Conservation (phyloP, 2,329 filamentous ascomycete genomes). For the Botrytis galanthina region DNA sequence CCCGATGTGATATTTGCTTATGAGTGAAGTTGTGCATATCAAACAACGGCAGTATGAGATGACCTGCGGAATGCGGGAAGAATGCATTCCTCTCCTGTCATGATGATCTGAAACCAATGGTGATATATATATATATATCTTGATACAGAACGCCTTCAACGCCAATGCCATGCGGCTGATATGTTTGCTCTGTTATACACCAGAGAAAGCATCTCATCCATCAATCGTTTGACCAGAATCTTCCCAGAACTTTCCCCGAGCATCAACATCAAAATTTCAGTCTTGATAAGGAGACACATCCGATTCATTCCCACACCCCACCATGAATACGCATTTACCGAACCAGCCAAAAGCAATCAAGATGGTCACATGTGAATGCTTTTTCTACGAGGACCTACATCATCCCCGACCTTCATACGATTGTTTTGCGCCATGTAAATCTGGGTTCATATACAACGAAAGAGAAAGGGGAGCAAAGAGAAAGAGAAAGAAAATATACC, state of each 20-base stretch:
- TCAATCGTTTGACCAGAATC: neutral
- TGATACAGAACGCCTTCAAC: neutral
- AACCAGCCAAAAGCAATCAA: conserved; percentile 12
- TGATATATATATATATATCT: too few species aligned
- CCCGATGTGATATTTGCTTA: neutral
- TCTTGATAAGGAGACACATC: neutral
- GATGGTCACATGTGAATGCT: conserved; percentile 15
- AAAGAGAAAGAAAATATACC: neutral
- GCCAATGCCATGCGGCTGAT: neutral
- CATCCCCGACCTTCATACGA: neutral
- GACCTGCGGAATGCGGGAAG: neutral
- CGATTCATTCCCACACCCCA: neutral
- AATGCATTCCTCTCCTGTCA: neutral
- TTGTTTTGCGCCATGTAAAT: conserved; percentile 7
- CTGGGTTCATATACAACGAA: neutral
- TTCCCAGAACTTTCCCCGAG: too few species aligned
- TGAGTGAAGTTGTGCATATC: neutral
- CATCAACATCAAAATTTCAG: neutral
- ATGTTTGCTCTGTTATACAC: neutral
- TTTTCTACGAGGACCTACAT: neutral
- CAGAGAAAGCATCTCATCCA: neutral
- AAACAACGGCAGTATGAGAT: neutral
- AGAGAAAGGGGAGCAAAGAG: neutral
- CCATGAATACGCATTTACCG: neutral
- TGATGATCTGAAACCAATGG: neutral